These are phyloP conservation scores for Leccinum barrowsii DNA, from an alignment of 768 basidiomycete species.

Conservation along the genomic window DNA sequence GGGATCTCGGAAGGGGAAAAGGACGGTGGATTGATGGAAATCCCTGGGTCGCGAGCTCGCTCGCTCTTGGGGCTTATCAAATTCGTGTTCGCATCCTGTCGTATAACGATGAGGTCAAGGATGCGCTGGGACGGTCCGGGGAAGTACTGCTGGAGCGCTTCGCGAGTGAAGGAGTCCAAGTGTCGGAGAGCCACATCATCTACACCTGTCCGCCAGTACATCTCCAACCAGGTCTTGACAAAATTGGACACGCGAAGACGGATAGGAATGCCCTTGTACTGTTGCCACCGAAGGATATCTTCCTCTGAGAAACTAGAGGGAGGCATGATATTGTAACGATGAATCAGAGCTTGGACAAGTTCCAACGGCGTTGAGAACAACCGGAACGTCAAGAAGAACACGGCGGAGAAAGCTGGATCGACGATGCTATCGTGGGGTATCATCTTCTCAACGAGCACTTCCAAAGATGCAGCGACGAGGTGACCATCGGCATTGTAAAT, in stretches of 20 bases:
- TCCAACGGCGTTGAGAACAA: constrained; percentile 79
- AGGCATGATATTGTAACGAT: constrained; percentile 79
- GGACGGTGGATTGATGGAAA: constrained; percentile 64
- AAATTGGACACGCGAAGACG: constrained; percentile 90
- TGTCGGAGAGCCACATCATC: constrained; percentile 64
- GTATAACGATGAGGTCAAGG: constrained; percentile 59
- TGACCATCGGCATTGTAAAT: constrained; percentile 88
- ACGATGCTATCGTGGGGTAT: constrained; percentile 92
- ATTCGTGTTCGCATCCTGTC: constrained; percentile 45
- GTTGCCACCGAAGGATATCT: constrained; percentile 74
- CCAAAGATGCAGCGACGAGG: constrained; percentile 86
- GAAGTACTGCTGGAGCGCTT: constrained; percentile 59
- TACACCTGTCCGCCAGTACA: constrained; percentile 76
- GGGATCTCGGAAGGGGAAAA: constrained; percentile 65
- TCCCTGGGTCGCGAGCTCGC: constrained; percentile 69
- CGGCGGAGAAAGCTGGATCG: constrained; percentile 79
- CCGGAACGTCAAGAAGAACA: constrained; percentile 96
- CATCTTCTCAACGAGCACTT: constrained; percentile 93
- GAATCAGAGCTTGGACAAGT: constrained; percentile 72
- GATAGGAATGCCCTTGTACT: constrained; percentile 84
- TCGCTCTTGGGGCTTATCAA: constrained; percentile 57
- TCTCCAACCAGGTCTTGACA: constrained; percentile 91
- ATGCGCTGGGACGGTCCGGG: constrained; percentile 71
- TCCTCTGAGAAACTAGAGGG: constrained; percentile 54
- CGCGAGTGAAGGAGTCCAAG: constrained; percentile 58